Evolutionary conservation across 257 asterid genomes (phyloP), one percentile per base, ranked within the genome.

Genomic region (Primulina huaijiensis): DNA sequence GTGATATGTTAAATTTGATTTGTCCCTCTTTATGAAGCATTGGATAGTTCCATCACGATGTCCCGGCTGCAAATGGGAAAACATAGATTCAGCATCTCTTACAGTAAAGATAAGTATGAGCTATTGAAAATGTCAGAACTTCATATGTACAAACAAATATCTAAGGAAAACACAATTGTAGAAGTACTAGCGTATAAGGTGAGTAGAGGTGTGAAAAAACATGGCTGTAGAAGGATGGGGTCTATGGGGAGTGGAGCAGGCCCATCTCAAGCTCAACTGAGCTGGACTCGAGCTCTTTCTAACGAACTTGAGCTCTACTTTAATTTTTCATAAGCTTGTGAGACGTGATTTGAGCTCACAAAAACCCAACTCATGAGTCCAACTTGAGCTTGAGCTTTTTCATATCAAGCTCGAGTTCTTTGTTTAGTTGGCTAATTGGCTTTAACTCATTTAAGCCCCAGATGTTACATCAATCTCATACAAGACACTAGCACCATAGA

Each of bases 1-100:
- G 72, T 78, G 92, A 72, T 84, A 86, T 7, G 83, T 86, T 60
- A 81, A 69, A 37, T 84, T 82, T 64, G 89, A 86, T 71, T 83
- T 86, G 77, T 86, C 85, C 75, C 91, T 81, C 82, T 86, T 86
- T 57, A 86, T 86, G 77, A 83, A 86, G 85, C 92, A 86, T 46
- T 86, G 92, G n/a, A 86, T 83, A 37, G 84, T 76, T 64, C 89
- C 89, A 67, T 86, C 92, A 58, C 89, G 89, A 74, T 77, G 63
- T 31, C 92, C 92, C 7, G 92, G 89, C 89, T 85, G 83, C 6
- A 71, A 59, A 68, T 5, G 31, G 23, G 33, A 68, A 69, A 55
- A 46, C 14, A 7, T 25, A 77, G 25, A 31, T 29, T 58, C 37
- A 34, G 53, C 29, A 38, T 71, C 34, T 40, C 69, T 29, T 30